Evolutionary conservation across 1,139 yeast species (phyloP).

Genomic region (Sugiyamaella grinbergsii): DNA sequence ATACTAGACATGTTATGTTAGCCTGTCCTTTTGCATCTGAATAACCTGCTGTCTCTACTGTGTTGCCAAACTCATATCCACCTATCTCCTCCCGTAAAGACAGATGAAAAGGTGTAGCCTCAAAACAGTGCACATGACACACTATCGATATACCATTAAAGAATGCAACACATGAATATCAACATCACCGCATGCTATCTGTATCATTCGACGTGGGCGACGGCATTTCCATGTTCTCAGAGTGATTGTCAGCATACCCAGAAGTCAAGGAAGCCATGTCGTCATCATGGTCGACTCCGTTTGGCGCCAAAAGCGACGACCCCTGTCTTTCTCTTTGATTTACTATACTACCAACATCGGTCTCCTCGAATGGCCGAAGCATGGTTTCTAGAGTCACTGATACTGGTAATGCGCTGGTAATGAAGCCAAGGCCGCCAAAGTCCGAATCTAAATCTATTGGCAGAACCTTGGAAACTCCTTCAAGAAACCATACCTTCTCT

Average conservation of each 20-base stretch:
- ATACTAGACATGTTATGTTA: too few species aligned
- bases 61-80: too few species aligned
- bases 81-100: too few species aligned
- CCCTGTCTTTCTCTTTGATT: neutral
- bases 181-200: too few species aligned
- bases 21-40: too few species aligned
- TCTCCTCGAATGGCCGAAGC: slow-evolving; percentile 16
- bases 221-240: slow-evolving; percentile 5
- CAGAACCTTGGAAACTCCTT: slow-evolving; percentile 83
- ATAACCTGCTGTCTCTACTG: too few species aligned
- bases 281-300: slow-evolving; percentile 1
- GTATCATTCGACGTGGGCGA: neutral
- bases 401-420: slow-evolving; percentile 41
- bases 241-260: slow-evolving; percentile 2
- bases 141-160: too few species aligned
- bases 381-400: slow-evolving; percentile 20
- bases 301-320: slow-evolving; percentile 6
- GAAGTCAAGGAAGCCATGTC: neutral
- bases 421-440: slow-evolving; percentile 44
- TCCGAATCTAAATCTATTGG: slow-evolving; percentile 45
- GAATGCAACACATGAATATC: too few species aligned
- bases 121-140: too few species aligned
- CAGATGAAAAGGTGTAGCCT: too few species aligned
- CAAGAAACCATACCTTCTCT: slow-evolving; percentile 90
- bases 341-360: slow-evolving; percentile 9